Evolutionary conservation across 2,329 filamentous ascomycete genomes (phyloP).

Genomic region (Neocatenulostroma microsporum): DNA sequence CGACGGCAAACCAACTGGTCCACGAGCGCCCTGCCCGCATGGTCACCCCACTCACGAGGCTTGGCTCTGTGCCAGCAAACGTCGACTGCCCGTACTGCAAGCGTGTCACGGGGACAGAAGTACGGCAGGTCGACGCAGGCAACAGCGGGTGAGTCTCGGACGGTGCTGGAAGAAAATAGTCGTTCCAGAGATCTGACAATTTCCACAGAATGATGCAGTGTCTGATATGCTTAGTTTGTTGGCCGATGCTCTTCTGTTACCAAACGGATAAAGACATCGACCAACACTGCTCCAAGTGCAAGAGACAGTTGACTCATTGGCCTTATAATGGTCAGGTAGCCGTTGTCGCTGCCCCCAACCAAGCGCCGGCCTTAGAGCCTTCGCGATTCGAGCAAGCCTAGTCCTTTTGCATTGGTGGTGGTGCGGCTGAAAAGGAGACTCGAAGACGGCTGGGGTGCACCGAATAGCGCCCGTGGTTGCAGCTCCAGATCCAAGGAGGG

Average conservation of each 20-base stretch:
- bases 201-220: background rate
- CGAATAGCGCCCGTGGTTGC: no score
- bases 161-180: background rate
- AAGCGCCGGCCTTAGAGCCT: no score
- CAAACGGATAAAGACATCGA: background rate
- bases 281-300: background rate
- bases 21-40: slow-evolving; percentile 1
- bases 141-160: background rate
- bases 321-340: slow-evolving; percentile 5
- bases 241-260: background rate
- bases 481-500: no score
- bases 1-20: background rate
- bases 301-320: background rate
- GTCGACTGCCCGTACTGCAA: slow-evolving; percentile 4
- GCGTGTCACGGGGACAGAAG: background rate
- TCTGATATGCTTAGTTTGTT: slow-evolving; percentile 1
- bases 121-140: background rate
- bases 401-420: no score
- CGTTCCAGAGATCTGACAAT: background rate
- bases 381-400: no score
- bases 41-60: slow-evolving; percentile 1
- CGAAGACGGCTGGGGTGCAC: no score
- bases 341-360: no score
- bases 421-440: no score
- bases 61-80: background rate